Percentiles rank a stretch among this genome's conserved stretches.
Conservation (phyloP, 257 asterid species). For the Cruciata laevipes region DNA sequence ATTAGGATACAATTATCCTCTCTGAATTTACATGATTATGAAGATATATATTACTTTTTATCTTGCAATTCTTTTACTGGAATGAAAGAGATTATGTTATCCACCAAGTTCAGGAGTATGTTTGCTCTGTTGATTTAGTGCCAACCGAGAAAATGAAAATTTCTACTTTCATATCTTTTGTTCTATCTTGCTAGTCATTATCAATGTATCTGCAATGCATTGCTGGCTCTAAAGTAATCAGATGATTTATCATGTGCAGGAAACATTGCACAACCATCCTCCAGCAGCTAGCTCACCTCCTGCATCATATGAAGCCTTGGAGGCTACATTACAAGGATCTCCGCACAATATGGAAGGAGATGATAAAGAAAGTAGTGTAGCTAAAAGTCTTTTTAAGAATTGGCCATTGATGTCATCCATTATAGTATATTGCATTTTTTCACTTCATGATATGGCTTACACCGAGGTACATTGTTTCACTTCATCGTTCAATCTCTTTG, state of each 20-base stretch:
- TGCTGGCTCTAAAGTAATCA: not conserved
- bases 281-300: constrained; percentile 17
- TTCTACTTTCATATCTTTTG: not conserved
- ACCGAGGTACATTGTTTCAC: constrained; percentile 42
- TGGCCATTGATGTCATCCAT: constrained; percentile 80
- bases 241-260: constrained; percentile 35
- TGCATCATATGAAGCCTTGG: constrained; percentile 22
- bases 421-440: constrained; percentile 63
- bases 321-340: constrained; percentile 24
- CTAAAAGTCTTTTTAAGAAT: constrained; percentile 42
- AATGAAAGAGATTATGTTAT: not conserved
- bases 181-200: not conserved
- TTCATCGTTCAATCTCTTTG: not conserved
- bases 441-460: constrained; percentile 89
- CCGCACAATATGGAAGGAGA: constrained; percentile 16
- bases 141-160: not conserved
- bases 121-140: not conserved
- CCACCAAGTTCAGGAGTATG: not conserved
- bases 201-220: not conserved
- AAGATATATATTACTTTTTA: not conserved
- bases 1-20: not conserved
- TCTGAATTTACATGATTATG: not conserved
- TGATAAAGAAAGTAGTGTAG: constrained; percentile 17
- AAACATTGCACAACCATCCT: constrained; percentile 62
- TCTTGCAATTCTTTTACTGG: not conserved